Evolutionary conservation across 768 basidiomycete genomes (phyloP).

Genomic region (Hortiboletus flavorubellus): DNA sequence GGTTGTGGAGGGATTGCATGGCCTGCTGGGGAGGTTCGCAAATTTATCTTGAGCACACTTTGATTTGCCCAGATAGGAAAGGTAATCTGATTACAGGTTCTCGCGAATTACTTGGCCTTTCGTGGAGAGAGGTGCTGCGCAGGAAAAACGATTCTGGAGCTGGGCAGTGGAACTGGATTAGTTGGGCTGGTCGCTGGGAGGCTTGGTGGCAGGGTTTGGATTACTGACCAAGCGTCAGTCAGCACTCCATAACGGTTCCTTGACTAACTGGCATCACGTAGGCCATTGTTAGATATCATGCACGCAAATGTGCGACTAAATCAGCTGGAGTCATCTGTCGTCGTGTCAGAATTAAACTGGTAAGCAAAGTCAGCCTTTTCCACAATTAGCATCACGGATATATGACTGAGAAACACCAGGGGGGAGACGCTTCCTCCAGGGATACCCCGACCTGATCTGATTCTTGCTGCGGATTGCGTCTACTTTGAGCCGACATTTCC

Average conservation of each 20-base stretch:
- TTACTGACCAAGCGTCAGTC: slow-evolving; percentile 90
- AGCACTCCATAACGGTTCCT: slow-evolving; percentile 10
- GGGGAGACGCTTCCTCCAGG: slow-evolving; percentile 52
- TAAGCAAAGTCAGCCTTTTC: slow-evolving; percentile 33
- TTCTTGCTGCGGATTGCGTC: slow-evolving; percentile 92
- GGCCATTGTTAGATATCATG: slow-evolving; percentile 80
- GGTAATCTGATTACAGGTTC: slow-evolving; percentile 47
- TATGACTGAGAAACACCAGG: slow-evolving; percentile 42
- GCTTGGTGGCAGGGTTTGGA: slow-evolving; percentile 66
- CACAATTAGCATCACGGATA: neutral
- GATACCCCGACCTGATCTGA: slow-evolving; percentile 55
- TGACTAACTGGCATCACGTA: slow-evolving; percentile 32
- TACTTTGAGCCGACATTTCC: slow-evolving; percentile 95
- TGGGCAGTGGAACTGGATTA: slow-evolving; percentile 90
- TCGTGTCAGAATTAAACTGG: slow-evolving; percentile 81
- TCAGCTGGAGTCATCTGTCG: slow-evolving; percentile 46
- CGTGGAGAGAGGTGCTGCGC: slow-evolving; percentile 47
- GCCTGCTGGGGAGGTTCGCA: slow-evolving; percentile 83
- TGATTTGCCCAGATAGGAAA: neutral
- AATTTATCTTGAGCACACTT: neutral
- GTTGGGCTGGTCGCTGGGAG: slow-evolving; percentile 82
- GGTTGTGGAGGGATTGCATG: slow-evolving; percentile 93
- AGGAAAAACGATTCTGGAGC: slow-evolving; percentile 66
- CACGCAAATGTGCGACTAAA: slow-evolving; percentile 68
- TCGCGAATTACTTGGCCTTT: slow-evolving; percentile 70